Base-by-base conservation (phyloP, 805 yeast genomes). In the Clavispora carvajalis region DNA sequence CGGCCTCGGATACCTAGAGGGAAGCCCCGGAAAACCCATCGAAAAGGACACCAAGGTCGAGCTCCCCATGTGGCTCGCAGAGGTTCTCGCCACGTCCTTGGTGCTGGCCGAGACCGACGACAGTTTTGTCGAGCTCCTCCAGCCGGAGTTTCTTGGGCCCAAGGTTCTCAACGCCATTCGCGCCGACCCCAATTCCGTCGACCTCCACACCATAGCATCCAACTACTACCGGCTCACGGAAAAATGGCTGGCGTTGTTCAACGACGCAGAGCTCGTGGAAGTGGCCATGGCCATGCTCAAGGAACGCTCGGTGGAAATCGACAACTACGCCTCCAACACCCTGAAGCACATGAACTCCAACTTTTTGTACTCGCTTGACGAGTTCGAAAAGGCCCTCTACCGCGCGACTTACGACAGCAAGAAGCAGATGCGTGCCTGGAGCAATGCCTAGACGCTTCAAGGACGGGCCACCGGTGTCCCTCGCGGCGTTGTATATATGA, bases 21-120 rank as follows among this genome's bases (percentile, higher is more conserved):
- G 90, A 7, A 78, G 82, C 45, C 85, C 88, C 1, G 86, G 84
- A 1, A 73, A 77, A 47, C 57, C 79, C 44, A 67, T 82, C 22
- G 62, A 65, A 40, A 71, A 77, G 51, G 80, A 79, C 24, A 71
- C 89, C 2, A 80, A 79, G 52, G 53, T 88, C 3, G 90, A 85
- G 43, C 68, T 91, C 18, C 98, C 98, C 0, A 60, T 89, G 22
- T 91, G 98, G 98, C 62, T 91, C 30, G 95, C 96, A 0, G 81
- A 81, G 43, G 75, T 84, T 1, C 63, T 90, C 23, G 95, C 95
- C 0, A 57, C 47, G 33, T 66, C 61, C 47, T 58, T 57, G 23
- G 49, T 59, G 24, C 59, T 53, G 56, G 70, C 62, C 21, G 63
- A 57, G 10, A 59, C 62, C 0, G 63, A 54, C 7, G 66, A 60